Conservation (phyloP, 106 monocot species). For the Dendrobium chrysotoxum region DNA sequence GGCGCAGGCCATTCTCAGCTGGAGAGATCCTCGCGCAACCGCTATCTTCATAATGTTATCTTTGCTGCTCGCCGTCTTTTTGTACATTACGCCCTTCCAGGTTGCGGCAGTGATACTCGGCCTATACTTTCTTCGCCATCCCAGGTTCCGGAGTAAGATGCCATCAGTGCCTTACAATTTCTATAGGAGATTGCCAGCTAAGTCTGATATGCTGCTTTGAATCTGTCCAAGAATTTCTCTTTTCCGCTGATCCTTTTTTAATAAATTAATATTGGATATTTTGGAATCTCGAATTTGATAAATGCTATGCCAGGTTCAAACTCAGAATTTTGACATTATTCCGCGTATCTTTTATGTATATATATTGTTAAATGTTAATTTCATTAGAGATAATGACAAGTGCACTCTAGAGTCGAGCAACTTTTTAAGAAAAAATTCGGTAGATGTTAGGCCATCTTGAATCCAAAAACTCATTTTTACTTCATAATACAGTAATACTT, state of each 20-base stretch:
- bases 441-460: no score
- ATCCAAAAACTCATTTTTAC: no score
- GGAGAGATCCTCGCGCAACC: constrained; percentile 56
- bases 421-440: no score
- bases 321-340: no score
- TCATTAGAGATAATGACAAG: no score
- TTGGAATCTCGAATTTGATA: no score
- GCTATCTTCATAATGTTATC: constrained; percentile 43
- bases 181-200: constrained; percentile 47
- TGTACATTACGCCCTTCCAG: constrained; percentile 52
- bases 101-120: constrained; percentile 24
- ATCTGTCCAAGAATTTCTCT: neutral
- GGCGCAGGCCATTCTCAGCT: constrained; percentile 45
- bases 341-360: no score
- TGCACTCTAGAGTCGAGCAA: no score
- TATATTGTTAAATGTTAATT: no score
- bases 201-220: constrained; percentile 46
- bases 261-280: no score
- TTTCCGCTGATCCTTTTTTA: neutral
- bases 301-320: no score
- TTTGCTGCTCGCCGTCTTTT: constrained; percentile 28
- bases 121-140: constrained; percentile 43
- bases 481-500: no score
- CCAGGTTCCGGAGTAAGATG: constrained; percentile 37
- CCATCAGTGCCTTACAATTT: constrained; percentile 49